These are phyloP conservation scores for Metschnikowia shivogae DNA, from an alignment of 805 yeast genomes.

Conservation along the genomic window DNA sequence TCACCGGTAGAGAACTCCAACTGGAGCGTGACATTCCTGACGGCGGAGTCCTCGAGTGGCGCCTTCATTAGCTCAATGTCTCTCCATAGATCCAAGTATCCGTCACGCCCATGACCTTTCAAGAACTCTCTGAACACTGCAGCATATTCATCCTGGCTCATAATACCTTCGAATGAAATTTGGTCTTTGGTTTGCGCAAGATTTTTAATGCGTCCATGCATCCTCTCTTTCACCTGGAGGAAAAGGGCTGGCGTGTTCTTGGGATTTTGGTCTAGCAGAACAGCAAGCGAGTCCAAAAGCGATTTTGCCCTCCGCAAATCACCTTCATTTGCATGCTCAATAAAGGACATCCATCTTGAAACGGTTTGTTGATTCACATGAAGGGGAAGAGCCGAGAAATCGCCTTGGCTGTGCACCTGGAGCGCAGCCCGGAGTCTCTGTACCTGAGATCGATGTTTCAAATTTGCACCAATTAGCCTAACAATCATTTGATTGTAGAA, in stretches of 20 bases:
- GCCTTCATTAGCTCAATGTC: constrained; percentile 64
- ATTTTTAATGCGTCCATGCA: not conserved
- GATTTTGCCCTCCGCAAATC: not conserved
- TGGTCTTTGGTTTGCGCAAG: not conserved
- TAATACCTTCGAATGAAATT: constrained; percentile 8
- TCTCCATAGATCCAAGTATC: constrained; percentile 55
- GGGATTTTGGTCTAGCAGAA: not conserved
- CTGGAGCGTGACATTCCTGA: constrained; percentile 30
- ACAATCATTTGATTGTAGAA: constrained; percentile 68
- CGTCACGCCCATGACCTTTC: constrained; percentile 10
- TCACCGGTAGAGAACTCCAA: constrained; percentile 45
- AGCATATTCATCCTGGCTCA: constrained; percentile 8
- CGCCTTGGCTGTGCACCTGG: constrained; percentile 47
- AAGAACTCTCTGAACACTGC: constrained; percentile 15
- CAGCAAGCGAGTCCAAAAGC: not conserved
- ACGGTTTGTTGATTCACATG: constrained; percentile 1
- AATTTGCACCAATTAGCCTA: constrained; percentile 53
- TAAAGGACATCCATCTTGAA: constrained; percentile 1
- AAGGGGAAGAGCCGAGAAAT: not conserved
- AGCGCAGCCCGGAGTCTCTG: constrained; percentile 65
- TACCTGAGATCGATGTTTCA: constrained; percentile 74
- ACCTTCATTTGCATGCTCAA: constrained; percentile 2
- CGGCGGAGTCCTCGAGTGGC: constrained; percentile 56
- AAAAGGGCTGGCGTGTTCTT: not conserved
- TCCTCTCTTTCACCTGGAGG: not conserved